Conservation (phyloP, 768 basidiomycete species). For the Phlebiopsis gigantea region DNA sequence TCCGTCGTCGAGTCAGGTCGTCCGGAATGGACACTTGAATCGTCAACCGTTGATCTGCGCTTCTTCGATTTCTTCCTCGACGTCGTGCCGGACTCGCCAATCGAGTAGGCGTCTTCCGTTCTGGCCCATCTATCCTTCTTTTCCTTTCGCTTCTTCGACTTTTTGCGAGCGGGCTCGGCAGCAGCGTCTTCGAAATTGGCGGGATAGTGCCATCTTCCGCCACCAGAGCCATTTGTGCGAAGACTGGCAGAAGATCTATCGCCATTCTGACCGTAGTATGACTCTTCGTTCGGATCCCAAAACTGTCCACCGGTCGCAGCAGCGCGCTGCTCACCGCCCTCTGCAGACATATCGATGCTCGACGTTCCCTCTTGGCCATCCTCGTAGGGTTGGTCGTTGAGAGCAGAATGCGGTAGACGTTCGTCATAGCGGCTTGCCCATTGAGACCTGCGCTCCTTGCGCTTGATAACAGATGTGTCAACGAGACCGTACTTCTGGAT, state of each 20-base stretch:
- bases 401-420: conserved; percentile 62
- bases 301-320: conserved; percentile 41
- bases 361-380: conserved; percentile 63
- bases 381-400: conserved; percentile 66
- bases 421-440: conserved; percentile 90
- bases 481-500: conserved; percentile 86
- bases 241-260: conserved; percentile 27
- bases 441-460: conserved; percentile 74
- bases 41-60: conserved; percentile 41
- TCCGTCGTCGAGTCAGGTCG: conserved; percentile 36
- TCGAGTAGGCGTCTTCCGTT: conserved; percentile 76
- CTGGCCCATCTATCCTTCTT: conserved; percentile 78
- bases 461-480: conserved; percentile 69
- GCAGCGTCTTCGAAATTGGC: conserved; percentile 70
- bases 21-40: conserved; percentile 28
- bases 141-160: conserved; percentile 48
- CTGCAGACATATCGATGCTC: conserved; percentile 23
- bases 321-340: conserved; percentile 23
- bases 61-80: conserved; percentile 63
- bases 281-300: conserved; percentile 75
- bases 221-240: conserved; percentile 30
- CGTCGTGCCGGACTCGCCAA: conserved; percentile 33
- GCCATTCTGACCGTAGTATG: conserved; percentile 54
- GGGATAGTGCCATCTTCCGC: conserved; percentile 77
- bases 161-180: conserved; percentile 32